These are phyloP conservation scores for Verticillium nubilum DNA, from an alignment of 2,329 filamentous ascomycete species.

Conservation along the genomic window DNA sequence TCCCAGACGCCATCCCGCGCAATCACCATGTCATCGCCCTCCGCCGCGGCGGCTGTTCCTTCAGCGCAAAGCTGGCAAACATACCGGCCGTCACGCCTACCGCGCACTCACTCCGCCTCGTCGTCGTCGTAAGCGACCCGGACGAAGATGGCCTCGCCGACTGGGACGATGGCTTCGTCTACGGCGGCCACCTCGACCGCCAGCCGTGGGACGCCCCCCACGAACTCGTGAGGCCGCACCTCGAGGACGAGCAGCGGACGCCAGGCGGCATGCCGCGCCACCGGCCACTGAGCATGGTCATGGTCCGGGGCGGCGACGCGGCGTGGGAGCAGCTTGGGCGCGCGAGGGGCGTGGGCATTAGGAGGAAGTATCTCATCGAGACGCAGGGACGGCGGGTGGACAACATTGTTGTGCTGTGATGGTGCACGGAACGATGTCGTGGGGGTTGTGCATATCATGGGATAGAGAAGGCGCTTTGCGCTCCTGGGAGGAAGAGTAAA, in stretches of 20 bases:
- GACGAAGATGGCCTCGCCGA: constrained; percentile 24
- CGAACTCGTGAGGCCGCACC: constrained; percentile 52
- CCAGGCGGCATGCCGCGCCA: constrained; percentile 63
- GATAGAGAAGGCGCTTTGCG: neutral
- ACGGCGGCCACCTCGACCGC: constrained; percentile 10
- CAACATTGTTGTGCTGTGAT: constrained; percentile 62
- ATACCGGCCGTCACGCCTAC: constrained; percentile 73
- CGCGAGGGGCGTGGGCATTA: constrained; percentile 66
- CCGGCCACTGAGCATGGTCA: constrained; percentile 74
- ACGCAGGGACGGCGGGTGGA: constrained; percentile 74
- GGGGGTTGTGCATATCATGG: neutral
- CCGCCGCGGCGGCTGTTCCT: constrained; percentile 76
- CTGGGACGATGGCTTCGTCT: constrained; percentile 22
- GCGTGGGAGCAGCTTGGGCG: constrained; percentile 58
- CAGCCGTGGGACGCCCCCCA: constrained; percentile 15
- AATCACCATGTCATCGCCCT: constrained; percentile 76
- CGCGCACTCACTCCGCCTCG: constrained; percentile 63
- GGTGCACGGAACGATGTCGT: neutral
- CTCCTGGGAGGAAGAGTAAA: neutral
- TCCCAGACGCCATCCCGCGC: constrained; percentile 45
- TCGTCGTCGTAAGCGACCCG: constrained; percentile 64
- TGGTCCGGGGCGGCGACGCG: constrained; percentile 65
- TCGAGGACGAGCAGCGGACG: constrained; percentile 70
- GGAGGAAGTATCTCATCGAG: constrained; percentile 72
- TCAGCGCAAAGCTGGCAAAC: constrained; percentile 74